A percentile compares a stretch with the other conserved stretches of the same genome.
Conservation (phyloP, 306 rosid species). For the Begonia loranthoides region DNA sequence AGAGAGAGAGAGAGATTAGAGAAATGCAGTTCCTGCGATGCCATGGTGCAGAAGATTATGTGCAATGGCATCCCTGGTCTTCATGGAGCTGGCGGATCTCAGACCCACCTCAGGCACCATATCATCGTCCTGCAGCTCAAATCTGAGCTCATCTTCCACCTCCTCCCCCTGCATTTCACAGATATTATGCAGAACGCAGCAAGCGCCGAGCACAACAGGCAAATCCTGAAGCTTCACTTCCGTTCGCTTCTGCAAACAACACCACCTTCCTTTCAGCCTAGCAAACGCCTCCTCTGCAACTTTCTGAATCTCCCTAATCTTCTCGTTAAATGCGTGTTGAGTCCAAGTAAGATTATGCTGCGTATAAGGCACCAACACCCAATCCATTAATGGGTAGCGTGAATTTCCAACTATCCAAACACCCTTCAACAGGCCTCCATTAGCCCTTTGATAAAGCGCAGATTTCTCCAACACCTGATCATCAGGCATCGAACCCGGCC, state of each 20-base stretch:
- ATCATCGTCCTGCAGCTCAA: constrained; percentile 61
- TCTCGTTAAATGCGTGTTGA: constrained; percentile 86
- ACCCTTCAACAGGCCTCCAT: constrained; percentile 46
- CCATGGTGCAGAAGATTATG: constrained; percentile 97
- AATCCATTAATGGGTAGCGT: constrained; percentile 74
- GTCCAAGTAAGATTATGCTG: constrained; percentile 82
- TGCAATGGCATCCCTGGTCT: constrained; percentile 83
- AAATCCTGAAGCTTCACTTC: constrained; percentile 87
- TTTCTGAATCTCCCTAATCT: constrained; percentile 63
- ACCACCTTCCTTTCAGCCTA: constrained; percentile 79
- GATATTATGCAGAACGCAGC: constrained; percentile 85
- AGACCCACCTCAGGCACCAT: constrained; percentile 54
- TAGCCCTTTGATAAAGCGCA: constrained; percentile 61
- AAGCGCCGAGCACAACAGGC: constrained; percentile 88
- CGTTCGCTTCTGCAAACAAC: constrained; percentile 70
- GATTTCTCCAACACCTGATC: constrained; percentile 74
- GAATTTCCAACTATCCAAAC: constrained; percentile 75
- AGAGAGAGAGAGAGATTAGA: constrained; percentile 42
- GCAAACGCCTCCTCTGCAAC: constrained; percentile 65
- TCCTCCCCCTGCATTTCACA: constrained; percentile 67
- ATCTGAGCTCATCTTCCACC: constrained; percentile 35
- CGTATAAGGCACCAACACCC: constrained; percentile 85
- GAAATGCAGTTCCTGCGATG: constrained; percentile 74
- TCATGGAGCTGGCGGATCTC: constrained; percentile 46
- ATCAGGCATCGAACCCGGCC: constrained; percentile 98